Percentiles rank a stretch among this genome's conserved stretches.
Conservation (phyloP, 2,329 filamentous ascomycete species). For the Penicillium hordei region DNA sequence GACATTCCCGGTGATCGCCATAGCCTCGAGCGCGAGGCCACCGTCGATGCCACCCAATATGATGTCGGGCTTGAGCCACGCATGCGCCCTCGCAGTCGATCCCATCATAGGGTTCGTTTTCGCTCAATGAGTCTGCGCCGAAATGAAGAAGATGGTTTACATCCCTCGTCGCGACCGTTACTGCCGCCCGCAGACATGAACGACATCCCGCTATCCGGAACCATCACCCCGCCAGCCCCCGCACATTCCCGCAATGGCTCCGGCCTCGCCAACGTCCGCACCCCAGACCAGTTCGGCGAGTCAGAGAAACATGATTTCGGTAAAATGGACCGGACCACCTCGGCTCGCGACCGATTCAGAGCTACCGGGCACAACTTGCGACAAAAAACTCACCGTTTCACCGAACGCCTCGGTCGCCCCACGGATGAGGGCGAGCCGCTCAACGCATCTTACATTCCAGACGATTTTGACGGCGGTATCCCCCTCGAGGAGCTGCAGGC, state of each 20-base stretch:
- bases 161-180: slow-evolving; percentile 15
- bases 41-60: slow-evolving; percentile 19
- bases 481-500: slow-evolving; percentile 23
- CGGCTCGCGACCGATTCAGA: slow-evolving; percentile 28
- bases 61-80: slow-evolving; percentile 12
- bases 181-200: slow-evolving; percentile 15
- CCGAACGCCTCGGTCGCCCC: slow-evolving; percentile 34
- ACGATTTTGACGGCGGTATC: slow-evolving; percentile 30
- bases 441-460: slow-evolving; percentile 30
- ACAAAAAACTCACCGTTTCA: slow-evolving; percentile 30
- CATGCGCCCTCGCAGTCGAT: slow-evolving; percentile 10
- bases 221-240: slow-evolving; percentile 26
- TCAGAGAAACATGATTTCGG: slow-evolving; percentile 16
- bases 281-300: slow-evolving; percentile 7
- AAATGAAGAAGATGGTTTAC: neutral
- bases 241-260: slow-evolving; percentile 19
- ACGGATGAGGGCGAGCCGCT: slow-evolving; percentile 34
- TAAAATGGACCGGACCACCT: slow-evolving; percentile 15
- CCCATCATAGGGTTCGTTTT: slow-evolving; percentile 23
- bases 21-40: slow-evolving; percentile 19
- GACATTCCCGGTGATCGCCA: slow-evolving; percentile 10
- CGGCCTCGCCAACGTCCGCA: slow-evolving; percentile 12
- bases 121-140: slow-evolving; percentile 18
- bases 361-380: slow-evolving; percentile 32
- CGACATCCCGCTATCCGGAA: slow-evolving; percentile 20